Percentiles rank a stretch among this genome's conserved stretches.
Conservation (phyloP, 805 yeast species). For the Groenewaldozyma salmanticensis region DNA sequence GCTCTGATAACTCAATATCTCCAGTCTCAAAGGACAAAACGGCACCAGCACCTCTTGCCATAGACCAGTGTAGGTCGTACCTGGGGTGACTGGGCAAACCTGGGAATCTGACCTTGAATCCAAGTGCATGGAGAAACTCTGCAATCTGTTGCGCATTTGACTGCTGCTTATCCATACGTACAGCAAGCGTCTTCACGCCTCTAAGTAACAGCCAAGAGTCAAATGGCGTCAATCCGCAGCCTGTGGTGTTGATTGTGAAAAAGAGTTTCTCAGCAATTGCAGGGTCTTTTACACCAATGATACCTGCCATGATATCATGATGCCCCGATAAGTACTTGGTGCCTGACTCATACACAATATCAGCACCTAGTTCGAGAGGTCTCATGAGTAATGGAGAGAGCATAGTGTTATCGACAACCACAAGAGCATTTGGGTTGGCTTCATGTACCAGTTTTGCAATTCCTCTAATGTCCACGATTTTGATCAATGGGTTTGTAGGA, state of each 20-base stretch:
- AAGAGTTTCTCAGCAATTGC: conserved; percentile 60
- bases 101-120: conserved; percentile 76
- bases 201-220: conserved; percentile 85
- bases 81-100: conserved; percentile 79
- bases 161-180: conserved; percentile 84
- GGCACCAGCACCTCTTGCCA: conserved; percentile 80
- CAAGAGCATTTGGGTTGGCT: conserved; percentile 56
- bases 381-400: conserved; percentile 83
- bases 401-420: conserved; percentile 94
- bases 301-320: conserved; percentile 96
- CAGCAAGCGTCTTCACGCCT: conserved; percentile 80
- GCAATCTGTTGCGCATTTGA: conserved; percentile 69
- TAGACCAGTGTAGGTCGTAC: conserved; percentile 64
- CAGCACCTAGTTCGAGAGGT: conserved; percentile 80
- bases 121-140: conserved; percentile 53
- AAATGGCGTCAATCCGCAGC: conserved; percentile 86
- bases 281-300: conserved; percentile 58
- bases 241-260: conserved; percentile 79
- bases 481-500: conserved; percentile 90
- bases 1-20: conserved; percentile 50
- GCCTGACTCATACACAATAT: conserved; percentile 87
- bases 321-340: conserved; percentile 91
- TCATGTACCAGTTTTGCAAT: conserved; percentile 59
- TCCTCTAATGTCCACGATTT: conserved; percentile 68
- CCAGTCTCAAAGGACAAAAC: conserved; percentile 88